Base-by-base conservation (phyloP, 176 grass and related monocot genomes). In the Eleusine indica region DNA sequence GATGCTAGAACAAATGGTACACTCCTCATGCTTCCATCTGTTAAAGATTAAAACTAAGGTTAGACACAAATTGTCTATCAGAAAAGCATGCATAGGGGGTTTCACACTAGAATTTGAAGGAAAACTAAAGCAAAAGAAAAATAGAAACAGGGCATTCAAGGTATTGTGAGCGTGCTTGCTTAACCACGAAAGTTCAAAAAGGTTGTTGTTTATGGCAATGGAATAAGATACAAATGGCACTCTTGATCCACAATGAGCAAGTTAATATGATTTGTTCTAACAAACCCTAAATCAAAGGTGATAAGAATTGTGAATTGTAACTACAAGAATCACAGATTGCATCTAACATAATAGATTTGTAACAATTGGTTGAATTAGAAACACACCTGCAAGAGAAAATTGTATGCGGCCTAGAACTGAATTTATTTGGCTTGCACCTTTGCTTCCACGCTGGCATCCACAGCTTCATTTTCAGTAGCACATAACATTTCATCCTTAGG, bases 351-450 rank as follows among this genome's bases (percentile, higher is more conserved):
- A 40, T 81, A 49, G 66, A 46, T 68, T 61, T 48, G 57, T 46
- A 70, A 16, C 6, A 68, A 81, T 18, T 29, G 9, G 19, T 53
- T 66, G 19, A 19, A 53, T 65, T 74, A 80, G 25, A 86, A 80
- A 91, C 79, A 83, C 32, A 91, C 92, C 86, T 89, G 76, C 68
- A 87, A 85, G 91, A 66, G 80, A 85, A 94, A 84, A 91, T 82
- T 32, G 53, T 73, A 85, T 80, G 72, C 73, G 67, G 71, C 74
- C 68, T 89, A 80, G 66, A 56, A 40, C 68, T 52, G 72, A 74
- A 82, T 79, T 76, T 91, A 91, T 28, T 79, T 89, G 71, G 58
- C 74, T 63, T 77, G 69, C 83, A 80, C 51, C 79, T 41, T 82
- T 86, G 75, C 56, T 84, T 74, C 82, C 44, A 37, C 60, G 40